Evolutionary conservation across 257 asterid genomes (phyloP).

Genomic region (Voacanga thouarsii): DNA sequence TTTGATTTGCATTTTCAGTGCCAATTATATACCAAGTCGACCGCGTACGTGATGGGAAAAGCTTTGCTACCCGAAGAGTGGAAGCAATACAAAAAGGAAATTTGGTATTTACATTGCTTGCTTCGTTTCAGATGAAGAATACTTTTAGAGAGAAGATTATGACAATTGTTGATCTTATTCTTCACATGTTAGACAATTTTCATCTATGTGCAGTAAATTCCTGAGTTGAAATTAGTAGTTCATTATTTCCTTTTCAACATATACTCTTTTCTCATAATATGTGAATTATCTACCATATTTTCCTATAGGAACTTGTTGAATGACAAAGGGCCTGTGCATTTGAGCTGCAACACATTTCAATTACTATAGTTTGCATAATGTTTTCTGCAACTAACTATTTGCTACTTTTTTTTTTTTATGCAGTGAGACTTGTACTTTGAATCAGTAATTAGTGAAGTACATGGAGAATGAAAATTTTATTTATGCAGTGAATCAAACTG

Average conservation of each 20-base stretch:
- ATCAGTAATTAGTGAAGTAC: not conserved
- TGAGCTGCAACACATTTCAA: not conserved
- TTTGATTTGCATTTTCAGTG: slow-evolving; percentile 35
- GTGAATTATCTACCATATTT: not conserved
- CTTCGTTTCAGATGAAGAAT: slow-evolving; percentile 93
- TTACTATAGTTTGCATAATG: not conserved
- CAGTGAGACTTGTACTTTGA: too few relatives aligned
- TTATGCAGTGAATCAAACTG: too few relatives aligned
- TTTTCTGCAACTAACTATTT: not conserved
- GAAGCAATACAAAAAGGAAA: slow-evolving; percentile 93
- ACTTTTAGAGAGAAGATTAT: slow-evolving; percentile 76
- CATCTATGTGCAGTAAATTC: not conserved
- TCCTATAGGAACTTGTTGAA: not conserved
- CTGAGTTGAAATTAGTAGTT: not conserved
- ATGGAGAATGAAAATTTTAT: not conserved
- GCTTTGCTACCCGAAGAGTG: slow-evolving; percentile 95
- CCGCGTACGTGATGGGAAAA: slow-evolving; percentile 95
- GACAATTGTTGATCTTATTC: slow-evolving; percentile 89
- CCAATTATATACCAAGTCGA: slow-evolving; percentile 90
- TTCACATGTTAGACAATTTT: slow-evolving; percentile 71
- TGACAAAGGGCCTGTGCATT: not conserved
- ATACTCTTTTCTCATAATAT: not conserved
- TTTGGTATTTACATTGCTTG: slow-evolving; percentile 65
- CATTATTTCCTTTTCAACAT: not conserved
- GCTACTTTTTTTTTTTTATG: not conserved